phyloP scores from a whole-genome alignment of 208 protist species.

The Acanthamoeba triangularis region DNA sequence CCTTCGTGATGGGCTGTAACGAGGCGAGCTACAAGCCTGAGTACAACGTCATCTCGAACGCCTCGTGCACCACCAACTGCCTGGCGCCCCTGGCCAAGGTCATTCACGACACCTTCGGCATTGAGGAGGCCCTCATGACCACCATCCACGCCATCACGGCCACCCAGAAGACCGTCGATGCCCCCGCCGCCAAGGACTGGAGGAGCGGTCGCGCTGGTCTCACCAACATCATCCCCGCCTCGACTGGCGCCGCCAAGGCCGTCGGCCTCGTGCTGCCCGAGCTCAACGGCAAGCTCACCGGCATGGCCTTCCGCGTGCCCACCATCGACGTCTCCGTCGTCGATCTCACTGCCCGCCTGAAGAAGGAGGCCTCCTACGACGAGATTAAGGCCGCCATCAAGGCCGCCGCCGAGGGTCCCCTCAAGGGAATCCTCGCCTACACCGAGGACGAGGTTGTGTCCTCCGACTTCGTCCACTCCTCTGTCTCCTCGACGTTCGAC shows the following conservation, averaged over 20 bases:
- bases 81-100: conserved; percentile 99
- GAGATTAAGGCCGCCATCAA: conserved; percentile 98
- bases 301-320: conserved; percentile 99
- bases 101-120: conserved; percentile 98
- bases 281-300: conserved; percentile 94
- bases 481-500: conserved; percentile 98
- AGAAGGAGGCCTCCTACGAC: conserved; percentile 96
- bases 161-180: conserved; percentile 99
- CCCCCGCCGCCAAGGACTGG: conserved; percentile 98
- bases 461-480: conserved; percentile 98
- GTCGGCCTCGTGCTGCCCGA: conserved; percentile 95
- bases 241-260: conserved; percentile 99
- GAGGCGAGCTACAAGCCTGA: conserved; percentile 94
- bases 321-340: conserved; percentile 99
- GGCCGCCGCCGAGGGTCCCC: conserved; percentile 93
- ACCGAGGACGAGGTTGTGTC: conserved; percentile 99
- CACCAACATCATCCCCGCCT: conserved; percentile 99
- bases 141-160: conserved; percentile 99
- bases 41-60: conserved; percentile 97
- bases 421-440: conserved; percentile 98
- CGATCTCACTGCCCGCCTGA: conserved; percentile 97
- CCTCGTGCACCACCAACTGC: conserved; percentile 99
- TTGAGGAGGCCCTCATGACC: conserved; percentile 99
- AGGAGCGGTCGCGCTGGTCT: conserved; percentile 96
- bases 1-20: conserved; percentile 99